Evolutionary conservation across 768 basidiomycete genomes (phyloP).

Genomic region (Suillus variegatus): DNA sequence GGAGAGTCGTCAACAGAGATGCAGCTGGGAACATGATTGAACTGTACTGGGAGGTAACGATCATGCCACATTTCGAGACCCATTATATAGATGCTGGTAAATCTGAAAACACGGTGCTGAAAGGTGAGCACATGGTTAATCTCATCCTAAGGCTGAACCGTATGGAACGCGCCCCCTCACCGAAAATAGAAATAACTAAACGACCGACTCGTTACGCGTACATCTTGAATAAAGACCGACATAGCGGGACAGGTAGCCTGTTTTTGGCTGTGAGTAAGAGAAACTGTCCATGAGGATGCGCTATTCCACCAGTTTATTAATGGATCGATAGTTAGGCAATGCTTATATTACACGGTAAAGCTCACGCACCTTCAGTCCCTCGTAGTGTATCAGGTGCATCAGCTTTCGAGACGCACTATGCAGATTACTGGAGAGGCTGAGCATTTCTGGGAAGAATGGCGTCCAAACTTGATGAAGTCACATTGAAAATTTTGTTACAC

Average conservation of each 20-base stretch:
- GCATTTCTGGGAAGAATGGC: not conserved
- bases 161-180: constrained; percentile 13
- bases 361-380: not conserved
- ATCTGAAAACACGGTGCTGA: not conserved
- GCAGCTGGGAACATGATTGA: constrained; percentile 38
- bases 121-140: constrained; percentile 17
- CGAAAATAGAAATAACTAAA: not conserved
- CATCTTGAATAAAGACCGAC: not conserved
- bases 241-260: not conserved
- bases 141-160: not conserved
- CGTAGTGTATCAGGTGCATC: not conserved
- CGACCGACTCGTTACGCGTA: not conserved
- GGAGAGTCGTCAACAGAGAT: constrained; percentile 45
- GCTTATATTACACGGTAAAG: not conserved
- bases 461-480: not conserved
- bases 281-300: not conserved
- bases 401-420: not conserved
- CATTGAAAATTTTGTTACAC: not conserved
- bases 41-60: constrained; percentile 19
- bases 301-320: not conserved
- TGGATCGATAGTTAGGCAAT: not conserved
- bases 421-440: not conserved
- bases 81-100: constrained; percentile 23
- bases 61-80: constrained; percentile 5
- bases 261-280: not conserved